Base-by-base conservation (phyloP, 257 asterid genomes). In the Nicotiana tabacum region DNA sequence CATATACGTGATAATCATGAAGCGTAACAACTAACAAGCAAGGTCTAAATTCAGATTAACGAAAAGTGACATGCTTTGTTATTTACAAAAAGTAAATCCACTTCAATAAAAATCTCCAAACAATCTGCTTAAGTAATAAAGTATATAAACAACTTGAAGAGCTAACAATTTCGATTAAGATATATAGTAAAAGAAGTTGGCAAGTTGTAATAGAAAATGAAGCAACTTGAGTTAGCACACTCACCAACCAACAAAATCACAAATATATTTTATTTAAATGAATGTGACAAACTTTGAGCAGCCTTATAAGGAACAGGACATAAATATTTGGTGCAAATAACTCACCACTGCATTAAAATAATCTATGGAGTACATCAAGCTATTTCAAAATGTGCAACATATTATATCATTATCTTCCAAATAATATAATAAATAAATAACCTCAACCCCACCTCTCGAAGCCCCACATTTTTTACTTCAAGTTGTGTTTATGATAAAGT, bases 161-260 rank as follows among this genome's bases (percentile, higher is more conserved):
- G 18, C 46, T 12, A 72, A 46, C 61, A 24, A 21, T 24, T 72
- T 46, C 7, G 15, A 72, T 46, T 46, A 1, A 72, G 13, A 46
- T 21, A 46, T 21, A 46, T 21, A 2, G 0, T 43, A 43, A 9
- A 6, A 72, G 8, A 12, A 48, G 24, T 24, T 24, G 12, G 15
- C 80, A 74, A 48, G 24, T 74, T 48, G 80, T 62, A 48, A 74
- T 74, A 74, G 8, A 74, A 74, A 72, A 27, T 48, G 58, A 74
- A 48, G 18, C 79, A 74, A 74, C 79, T 74, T 74, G 39, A 48
- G 51, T 46, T 74, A 24, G 24, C 24, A 66, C 74, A 66, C 24
- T 32, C 7, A 18, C 74, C 46, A 66, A 66, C 74, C 74, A 66
- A 66, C 74, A 30, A 46, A 72, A 46, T 48, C 57, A 48, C 39